Evolutionary conservation across 1,284 basidiomycete species (phyloP), one percentile per base, ranked within the genome.

Genomic region (Austropuccinia psidii): DNA sequence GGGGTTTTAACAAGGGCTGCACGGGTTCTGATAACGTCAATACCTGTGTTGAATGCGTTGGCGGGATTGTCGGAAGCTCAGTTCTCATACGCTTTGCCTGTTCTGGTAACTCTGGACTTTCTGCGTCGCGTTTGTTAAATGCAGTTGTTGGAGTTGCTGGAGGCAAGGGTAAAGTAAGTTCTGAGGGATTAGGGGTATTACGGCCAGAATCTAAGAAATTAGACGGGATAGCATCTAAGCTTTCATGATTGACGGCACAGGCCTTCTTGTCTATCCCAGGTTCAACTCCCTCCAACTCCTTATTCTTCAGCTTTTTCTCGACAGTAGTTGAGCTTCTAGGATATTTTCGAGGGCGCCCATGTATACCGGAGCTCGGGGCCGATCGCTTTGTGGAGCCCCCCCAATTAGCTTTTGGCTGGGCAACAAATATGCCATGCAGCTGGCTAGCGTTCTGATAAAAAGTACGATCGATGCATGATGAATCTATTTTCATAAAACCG

Each of bases 331-430:
- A 41, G n/a, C 61, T 35, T 57, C 57, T 21, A 47, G 60, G 35
- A 64, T 49, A 54, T 55, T 64, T 73, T 15, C 70, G 41, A 29
- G 54, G 60, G 41, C 70, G 45, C 27, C 27, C 60, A 24, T 4
- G 21, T 29, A 13, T n/a, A 7, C n/a, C 29, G n/a, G 21, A 37
- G 27, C 45, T 19, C 39, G 54, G 31, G 19, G 54, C 37, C 8
- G 66, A 27, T 61, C 45, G 41, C 29, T 72, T 72, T 19, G 17
- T 41, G 9, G 43, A 11, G 15, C 49, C 54, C 8, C 69, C 69
- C 69, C 69, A 72, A 49, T 29, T 49, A 24, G 58, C 69, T 37
- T 72, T 72, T 7, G 69, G 69, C 39, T 72, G 58, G 41, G 58
- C 29, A n/a, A 62, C 58, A 21, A 24, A 52, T 49, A 41, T 35